phyloP scores from a whole-genome alignment of 352 stramenopile species.

The Pythium monospermum region DNA sequence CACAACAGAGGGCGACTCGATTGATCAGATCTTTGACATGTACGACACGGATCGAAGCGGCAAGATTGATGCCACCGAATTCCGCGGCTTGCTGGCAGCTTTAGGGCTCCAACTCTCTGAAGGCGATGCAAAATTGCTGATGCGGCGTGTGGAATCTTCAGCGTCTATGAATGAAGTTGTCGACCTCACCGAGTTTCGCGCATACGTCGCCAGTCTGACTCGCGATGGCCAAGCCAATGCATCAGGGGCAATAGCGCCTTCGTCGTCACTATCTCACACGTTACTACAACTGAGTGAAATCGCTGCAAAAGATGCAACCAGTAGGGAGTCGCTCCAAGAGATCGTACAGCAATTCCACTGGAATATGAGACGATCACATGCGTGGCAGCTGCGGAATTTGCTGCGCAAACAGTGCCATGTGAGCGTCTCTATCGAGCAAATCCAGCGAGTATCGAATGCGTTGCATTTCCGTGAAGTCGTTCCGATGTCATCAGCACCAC shows the following conservation, averaged over 20 bases:
- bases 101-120: slow-evolving; percentile 42
- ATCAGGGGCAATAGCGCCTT: background rate
- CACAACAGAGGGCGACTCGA: too few relatives aligned
- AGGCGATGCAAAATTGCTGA: slow-evolving; percentile 36
- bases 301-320: too few relatives aligned
- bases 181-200: slow-evolving; percentile 25
- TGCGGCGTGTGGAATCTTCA: slow-evolving; percentile 35
- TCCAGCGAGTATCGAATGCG: slow-evolving; percentile 37
- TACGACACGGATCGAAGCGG: slow-evolving; percentile 53
- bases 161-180: slow-evolving; percentile 15
- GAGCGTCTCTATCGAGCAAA: slow-evolving; percentile 20
- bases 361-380: slow-evolving; percentile 30
- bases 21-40: slow-evolving; percentile 45
- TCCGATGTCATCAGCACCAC: background rate
- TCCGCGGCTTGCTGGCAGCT: slow-evolving; percentile 28
- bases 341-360: slow-evolving; percentile 45
- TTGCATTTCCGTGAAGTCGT: slow-evolving; percentile 38
- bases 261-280: too few relatives aligned
- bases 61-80: slow-evolving; percentile 54
- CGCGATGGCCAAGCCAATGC: background rate
- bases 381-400: slow-evolving; percentile 19
- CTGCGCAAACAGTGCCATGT: slow-evolving; percentile 28
- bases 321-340: background rate
- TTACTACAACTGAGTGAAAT: too few relatives aligned
- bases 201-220: slow-evolving; percentile 18